A percentile compares a stretch with the other conserved stretches of the same genome.
These are phyloP conservation scores for Mycena epipterygia DNA, from an alignment of 768 basidiomycete species.

Conservation along the genomic window DNA sequence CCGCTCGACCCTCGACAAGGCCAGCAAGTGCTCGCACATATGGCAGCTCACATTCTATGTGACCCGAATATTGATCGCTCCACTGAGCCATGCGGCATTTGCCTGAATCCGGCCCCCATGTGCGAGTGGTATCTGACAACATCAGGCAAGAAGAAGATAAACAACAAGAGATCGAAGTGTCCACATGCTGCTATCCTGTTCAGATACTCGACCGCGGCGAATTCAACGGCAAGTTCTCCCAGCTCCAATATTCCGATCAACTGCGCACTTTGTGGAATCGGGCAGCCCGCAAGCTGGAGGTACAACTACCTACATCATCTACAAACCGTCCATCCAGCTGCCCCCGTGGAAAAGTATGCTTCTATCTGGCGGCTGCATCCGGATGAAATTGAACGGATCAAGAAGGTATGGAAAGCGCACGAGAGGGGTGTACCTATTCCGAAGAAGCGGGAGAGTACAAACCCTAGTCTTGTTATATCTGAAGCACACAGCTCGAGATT, in stretches of 20 bases:
- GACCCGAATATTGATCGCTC: background rate
- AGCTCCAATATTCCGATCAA: background rate
- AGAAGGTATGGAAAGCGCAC: background rate
- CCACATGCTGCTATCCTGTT: background rate
- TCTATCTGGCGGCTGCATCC: background rate
- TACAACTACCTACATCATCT: constrained; percentile 1
- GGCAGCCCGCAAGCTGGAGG: background rate
- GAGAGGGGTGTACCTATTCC: constrained; percentile 4
- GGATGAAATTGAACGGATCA: background rate
- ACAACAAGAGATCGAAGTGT: background rate
- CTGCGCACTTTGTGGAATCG: background rate
- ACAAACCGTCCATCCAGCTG: background rate
- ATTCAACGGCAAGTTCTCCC: background rate
- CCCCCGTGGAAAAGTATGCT: background rate
- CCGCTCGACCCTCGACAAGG: background rate
- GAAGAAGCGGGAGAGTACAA: background rate
- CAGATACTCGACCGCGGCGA: background rate
- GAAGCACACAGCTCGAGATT: constrained; percentile 13
- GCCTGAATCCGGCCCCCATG: constrained; percentile 1
- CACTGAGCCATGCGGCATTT: background rate
- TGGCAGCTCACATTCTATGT: constrained; percentile 1
- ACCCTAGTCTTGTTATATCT: background rate
- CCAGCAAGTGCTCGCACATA: constrained; percentile 3
- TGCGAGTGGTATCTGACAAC: constrained; percentile 7
- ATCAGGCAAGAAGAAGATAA: background rate